Base-by-base conservation (phyloP, 2,329 filamentous ascomycete genomes). In the Ceratocystiopsis brevicomis region DNA sequence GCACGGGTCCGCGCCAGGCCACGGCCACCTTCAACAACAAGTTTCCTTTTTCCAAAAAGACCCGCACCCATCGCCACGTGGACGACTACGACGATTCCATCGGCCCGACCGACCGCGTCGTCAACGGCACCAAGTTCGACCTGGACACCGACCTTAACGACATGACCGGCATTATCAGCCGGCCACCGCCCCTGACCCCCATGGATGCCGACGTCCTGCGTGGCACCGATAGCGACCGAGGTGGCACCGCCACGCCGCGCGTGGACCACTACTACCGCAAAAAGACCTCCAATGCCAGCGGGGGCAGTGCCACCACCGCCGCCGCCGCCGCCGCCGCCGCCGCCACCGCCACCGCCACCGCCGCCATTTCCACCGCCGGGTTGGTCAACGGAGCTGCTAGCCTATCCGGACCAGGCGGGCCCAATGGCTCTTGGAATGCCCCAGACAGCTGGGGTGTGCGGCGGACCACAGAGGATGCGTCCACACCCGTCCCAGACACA, bases 391-490 rank as follows among this genome's bases (percentile, higher is more conserved):
- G 19, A 17, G n/a, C 17, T 3, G 18, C 34, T 25, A 15, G 5
- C 2, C 13, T n/a, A 9, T 19, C 3, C 35, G 38, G 25, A 1
- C 38, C 33, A 17, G 37, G 36, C 16, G 37, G 40, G 4, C 30
- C 51, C 4, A 51, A 46, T 44, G 76, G 78, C 2, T 74, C 75
- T 4, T 98, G 88, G 88, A 83, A 92, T 58, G 87, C 87, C 4
- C 88, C 90, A 1, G 88, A 96, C 58, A 95, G 87, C 57, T 98
- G 90, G 90, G 86, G 83, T 41, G 88, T 96, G 21, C 83, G 82
- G 51, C 78, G 76, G 47, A 68, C 68, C 38, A 73, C 72, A 9
- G 78, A 85, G 51, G 80, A 84, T 44, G 71, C 70, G 48, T 64
- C 68, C 42, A 59, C 62, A 13, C 70, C 65, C 51, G 62, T 57